These are phyloP conservation scores for Pouteria glomerata DNA, from an alignment of 148 eudicot genomes.

Conservation along the genomic window DNA sequence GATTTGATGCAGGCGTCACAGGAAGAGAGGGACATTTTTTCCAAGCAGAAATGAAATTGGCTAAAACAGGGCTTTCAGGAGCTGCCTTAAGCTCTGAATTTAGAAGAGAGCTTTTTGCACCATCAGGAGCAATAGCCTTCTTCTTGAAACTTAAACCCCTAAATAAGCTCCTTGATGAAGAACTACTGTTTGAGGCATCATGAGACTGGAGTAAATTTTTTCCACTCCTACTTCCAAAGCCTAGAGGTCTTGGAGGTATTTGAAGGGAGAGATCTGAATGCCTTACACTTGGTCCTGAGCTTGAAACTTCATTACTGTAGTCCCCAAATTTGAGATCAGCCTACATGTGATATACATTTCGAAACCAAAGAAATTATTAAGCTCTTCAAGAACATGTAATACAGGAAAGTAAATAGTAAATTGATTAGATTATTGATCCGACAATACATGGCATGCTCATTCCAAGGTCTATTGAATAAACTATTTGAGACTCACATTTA, in stretches of 20 bases:
- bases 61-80: constrained; percentile 42
- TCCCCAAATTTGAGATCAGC: constrained; percentile 21
- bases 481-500: background rate
- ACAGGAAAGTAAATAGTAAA: background rate
- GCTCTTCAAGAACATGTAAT: background rate
- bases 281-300: constrained; percentile 34
- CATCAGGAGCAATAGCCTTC: constrained; percentile 33
- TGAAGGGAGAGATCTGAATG: constrained; percentile 61
- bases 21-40: constrained; percentile 80
- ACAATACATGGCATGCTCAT: background rate
- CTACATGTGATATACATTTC: constrained; percentile 27
- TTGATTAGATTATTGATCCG: background rate
- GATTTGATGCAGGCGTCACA: constrained; percentile 50
- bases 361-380: background rate
- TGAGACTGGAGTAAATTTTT: constrained; percentile 42
- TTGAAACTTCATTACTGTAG: constrained; percentile 23
- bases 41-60: constrained; percentile 37
- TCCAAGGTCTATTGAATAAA: background rate
- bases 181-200: constrained; percentile 24
- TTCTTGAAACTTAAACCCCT: constrained; percentile 79
- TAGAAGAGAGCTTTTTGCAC: constrained; percentile 65
- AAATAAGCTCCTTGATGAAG: constrained; percentile 56
- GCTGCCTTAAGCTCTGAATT: constrained; percentile 36
- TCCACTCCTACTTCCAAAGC: constrained; percentile 41
- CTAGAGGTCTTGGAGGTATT: constrained; percentile 56